Percentiles rank a stretch among this genome's conserved stretches.
These are phyloP conservation scores for Scedosporium minutisporum DNA, from an alignment of 2,329 filamentous ascomycete genomes.

Conservation along the genomic window DNA sequence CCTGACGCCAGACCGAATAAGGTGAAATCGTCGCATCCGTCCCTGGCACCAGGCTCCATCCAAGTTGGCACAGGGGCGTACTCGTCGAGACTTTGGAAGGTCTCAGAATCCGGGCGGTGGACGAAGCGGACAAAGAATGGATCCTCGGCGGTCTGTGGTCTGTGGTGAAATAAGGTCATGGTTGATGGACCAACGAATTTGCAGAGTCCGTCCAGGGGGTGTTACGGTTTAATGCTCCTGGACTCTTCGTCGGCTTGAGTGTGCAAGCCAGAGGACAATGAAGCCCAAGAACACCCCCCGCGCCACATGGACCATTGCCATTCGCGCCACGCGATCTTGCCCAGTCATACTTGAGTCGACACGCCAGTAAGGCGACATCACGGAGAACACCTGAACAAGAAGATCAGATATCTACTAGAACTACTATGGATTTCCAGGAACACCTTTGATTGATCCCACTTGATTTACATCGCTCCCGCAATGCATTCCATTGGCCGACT, in stretches of 20 bases:
- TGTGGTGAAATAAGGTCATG: slow-evolving; percentile 1
- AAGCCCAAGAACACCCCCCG: neutral
- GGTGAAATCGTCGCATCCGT: slow-evolving; percentile 2
- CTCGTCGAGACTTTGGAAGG: neutral
- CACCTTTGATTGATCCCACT: neutral
- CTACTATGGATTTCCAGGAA: neutral
- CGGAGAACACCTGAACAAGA: neutral
- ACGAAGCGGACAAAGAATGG: too few species aligned
- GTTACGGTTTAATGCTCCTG: too few species aligned
- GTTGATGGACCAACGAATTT: neutral
- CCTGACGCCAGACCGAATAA: neutral
- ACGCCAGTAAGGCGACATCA: neutral
- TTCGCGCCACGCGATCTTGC: slow-evolving; percentile 1
- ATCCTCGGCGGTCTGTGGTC: neutral
- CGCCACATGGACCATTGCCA: neutral
- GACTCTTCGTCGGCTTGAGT: neutral
- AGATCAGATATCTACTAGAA: too few species aligned
- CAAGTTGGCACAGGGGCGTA: neutral
- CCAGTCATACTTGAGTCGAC: too few species aligned
- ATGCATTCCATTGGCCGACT: neutral
- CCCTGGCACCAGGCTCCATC: slow-evolving; percentile 2
- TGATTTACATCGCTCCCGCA: neutral
- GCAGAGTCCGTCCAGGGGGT: too few species aligned
- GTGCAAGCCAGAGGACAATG: neutral
- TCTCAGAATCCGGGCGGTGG: neutral